Evolutionary conservation across 768 basidiomycete genomes (phyloP), one percentile per base, ranked within the genome.

Genomic region (Hygrocybe coccinea): DNA sequence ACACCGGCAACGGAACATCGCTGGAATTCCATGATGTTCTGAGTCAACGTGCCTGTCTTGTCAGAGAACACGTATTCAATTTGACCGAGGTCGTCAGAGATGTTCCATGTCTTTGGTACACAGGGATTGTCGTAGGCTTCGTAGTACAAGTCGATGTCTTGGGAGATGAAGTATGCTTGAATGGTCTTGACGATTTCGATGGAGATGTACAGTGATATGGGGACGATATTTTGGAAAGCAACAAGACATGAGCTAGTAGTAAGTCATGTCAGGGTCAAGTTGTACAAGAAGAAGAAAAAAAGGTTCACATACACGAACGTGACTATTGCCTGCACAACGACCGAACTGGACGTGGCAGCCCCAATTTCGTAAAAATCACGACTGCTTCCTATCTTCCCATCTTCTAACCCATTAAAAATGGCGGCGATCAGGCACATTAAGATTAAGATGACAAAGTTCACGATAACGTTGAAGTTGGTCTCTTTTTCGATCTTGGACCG

Each of bases 1-100:
- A 90, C 72, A 1, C 94, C 95, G 52, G 83, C 72, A 56, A 97
- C 80, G 0, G 93, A 95, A 63, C 93, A 97, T 67, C 90, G 94
- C 69, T 97, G 92, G 74, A 97, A 97, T 74, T 95, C 94, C 95
- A 97, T 98, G 64, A 95, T 76, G 73, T 98, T 99, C 71, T 97
- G 95, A 0, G 95, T 99, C 48, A 99, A 85, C 6, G 95, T 99
- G 15, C 92, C 93, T 0, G 94, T 95, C 77, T 95, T 95, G 79
- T 95, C 92, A 9, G 89, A 93, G 59, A 79, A 80, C 34, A 80
- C 78, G 69, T 95, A 99, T 75, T 97, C 95, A 70, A 98, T 97
- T 74, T 98, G 95, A 22, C 95, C 95, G 1, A 99, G 84, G 72
- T 98, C 95, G 67, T 98, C 95, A 2, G 93, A 97, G 63, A 98